Percentiles rank a stretch among this genome's conserved stretches.
Evolutionary conservation across 805 yeast species (phyloP).

Genomic region (Starmerella apicola): DNA sequence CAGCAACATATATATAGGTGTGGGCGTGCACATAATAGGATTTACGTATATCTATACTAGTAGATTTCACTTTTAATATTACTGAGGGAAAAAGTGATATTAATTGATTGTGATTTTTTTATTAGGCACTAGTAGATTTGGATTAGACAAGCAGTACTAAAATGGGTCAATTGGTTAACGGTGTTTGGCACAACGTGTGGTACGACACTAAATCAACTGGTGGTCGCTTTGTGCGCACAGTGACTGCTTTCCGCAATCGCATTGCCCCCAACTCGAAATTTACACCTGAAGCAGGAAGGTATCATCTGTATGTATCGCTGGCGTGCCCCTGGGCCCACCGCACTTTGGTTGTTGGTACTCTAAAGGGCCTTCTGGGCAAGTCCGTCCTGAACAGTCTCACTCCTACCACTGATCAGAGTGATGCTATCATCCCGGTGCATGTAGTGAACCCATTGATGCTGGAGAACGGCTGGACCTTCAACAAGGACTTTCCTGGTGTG

Average conservation of each 20-base stretch:
- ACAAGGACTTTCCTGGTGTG: conserved; percentile 36
- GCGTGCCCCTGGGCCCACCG: conserved; percentile 98
- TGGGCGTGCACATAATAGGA: too few relatives aligned
- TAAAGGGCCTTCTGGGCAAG: conserved; percentile 48
- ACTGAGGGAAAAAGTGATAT: too few relatives aligned
- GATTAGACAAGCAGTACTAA: too few relatives aligned
- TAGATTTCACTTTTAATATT: too few relatives aligned
- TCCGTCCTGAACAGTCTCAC: conserved; percentile 2
- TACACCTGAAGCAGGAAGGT: conserved; percentile 65
- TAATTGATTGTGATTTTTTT: too few relatives aligned
- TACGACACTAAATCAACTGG: conserved; percentile 23
- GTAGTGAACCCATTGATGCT: conserved; percentile 91
- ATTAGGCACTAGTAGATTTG: too few relatives aligned
- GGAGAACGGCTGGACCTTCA: conserved; percentile 77
- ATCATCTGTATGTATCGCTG: conserved; percentile 72
- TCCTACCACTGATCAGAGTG: conserved; percentile 8
- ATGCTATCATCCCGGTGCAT: conserved; percentile 38
- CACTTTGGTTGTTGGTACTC: conserved; percentile 53
- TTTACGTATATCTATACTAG: too few relatives aligned
- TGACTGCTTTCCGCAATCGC: conserved; percentile 20
- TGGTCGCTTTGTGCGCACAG: conserved; percentile 21
- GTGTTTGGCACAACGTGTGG: conserved; percentile 24
- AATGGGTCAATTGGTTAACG: conserved; percentile 23
- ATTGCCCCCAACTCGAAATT: conserved; percentile 27
- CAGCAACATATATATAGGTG: too few relatives aligned